Evolutionary conservation across 306 rosid genomes (phyloP), one percentile per base, ranked within the genome.

Genomic region (Gastrolobium bilobum): DNA sequence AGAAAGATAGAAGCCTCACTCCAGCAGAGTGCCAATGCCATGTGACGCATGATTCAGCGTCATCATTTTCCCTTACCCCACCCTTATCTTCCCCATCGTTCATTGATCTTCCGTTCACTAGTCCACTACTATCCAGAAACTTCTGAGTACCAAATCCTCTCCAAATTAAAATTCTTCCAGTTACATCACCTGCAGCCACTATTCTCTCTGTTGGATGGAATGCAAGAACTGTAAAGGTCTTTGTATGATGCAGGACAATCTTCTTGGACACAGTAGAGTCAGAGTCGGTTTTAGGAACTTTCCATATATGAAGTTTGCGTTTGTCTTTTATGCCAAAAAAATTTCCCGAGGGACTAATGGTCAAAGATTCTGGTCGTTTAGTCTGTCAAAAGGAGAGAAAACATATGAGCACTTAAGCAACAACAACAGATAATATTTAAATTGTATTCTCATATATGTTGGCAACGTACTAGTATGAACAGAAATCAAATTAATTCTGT

Each of bases 1-100:
- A 86, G 79, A 95, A 95, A 43, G 91, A 89, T 39, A 95, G 87
- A 46, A 82, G 84, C 69, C 66, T 87, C 42, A 95, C 95, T 77
- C 78, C 87, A 42, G 84, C 47, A 68, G 94, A 83, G 78, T 95
- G 99, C 99, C 99, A 95, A 81, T 95, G 99, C 97, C 97, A 84
- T 10, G 93, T 91, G 54, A 91, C 72, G 84, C 97, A 90, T 73
- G 94, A 89, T 79, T 93, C 91, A 73, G 98, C 97, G 86, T 95
- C 93, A 51, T 93, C 97, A 75, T 89, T 82, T 37, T 79, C 87
- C 87, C 96, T 95, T 74, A 91, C 91, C 69, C 96, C 99, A 68
- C 91, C 90, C 65, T 83, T 91, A 48, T 79, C 92, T 57, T 85
- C 90, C 50, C 79, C 85, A 60, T 79, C 78, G 30, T 81, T 58